Percentiles rank a stretch among this genome's conserved stretches.
Evolutionary conservation across 73 alveolate genomes (phyloP).

Genomic region (Tetrahymena borealis): DNA sequence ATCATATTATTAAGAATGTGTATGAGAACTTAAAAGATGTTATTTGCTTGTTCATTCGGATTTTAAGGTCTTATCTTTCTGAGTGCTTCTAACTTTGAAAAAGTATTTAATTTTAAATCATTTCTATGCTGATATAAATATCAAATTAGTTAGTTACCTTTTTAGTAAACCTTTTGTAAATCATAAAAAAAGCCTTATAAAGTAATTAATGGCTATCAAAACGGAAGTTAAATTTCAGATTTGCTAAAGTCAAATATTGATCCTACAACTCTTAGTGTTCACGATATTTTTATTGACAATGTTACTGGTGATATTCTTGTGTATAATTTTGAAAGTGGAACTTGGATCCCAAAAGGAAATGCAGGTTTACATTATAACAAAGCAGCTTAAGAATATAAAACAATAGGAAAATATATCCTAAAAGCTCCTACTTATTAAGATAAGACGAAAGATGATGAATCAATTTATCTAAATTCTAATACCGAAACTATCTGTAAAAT

Average conservation of each 20-base stretch:
- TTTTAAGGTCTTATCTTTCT: slow-evolving; percentile 21
- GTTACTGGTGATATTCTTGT: slow-evolving; percentile 86
- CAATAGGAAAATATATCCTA: slow-evolving; percentile 25
- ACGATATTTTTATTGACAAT: slow-evolving; percentile 79
- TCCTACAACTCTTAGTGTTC: slow-evolving; percentile 32
- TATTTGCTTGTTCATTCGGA: slow-evolving; percentile 34
- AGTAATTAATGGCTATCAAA: neutral
- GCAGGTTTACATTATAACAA: slow-evolving; percentile 79
- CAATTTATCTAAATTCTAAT: neutral
- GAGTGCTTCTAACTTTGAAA: slow-evolving; percentile 32
- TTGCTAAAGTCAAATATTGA: slow-evolving; percentile 6
- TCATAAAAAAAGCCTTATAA: neutral
- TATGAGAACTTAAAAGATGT: slow-evolving; percentile 7
- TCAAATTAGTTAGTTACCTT: neutral
- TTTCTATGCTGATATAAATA: neutral
- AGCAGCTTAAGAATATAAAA: slow-evolving; percentile 39
- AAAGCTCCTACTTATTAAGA: slow-evolving; percentile 28
- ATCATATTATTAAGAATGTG: slow-evolving; percentile 29
- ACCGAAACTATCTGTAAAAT: neutral
- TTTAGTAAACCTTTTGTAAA: neutral
- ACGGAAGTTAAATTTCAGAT: slow-evolving; percentile 53
- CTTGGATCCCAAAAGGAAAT: slow-evolving; percentile 88
- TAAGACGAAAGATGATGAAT: slow-evolving; percentile 9
- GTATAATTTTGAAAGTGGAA: slow-evolving; percentile 53
- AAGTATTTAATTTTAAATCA: no score